Evolutionary conservation across 257 asterid genomes (phyloP).

Genomic region (Ligustrum vulgare): DNA sequence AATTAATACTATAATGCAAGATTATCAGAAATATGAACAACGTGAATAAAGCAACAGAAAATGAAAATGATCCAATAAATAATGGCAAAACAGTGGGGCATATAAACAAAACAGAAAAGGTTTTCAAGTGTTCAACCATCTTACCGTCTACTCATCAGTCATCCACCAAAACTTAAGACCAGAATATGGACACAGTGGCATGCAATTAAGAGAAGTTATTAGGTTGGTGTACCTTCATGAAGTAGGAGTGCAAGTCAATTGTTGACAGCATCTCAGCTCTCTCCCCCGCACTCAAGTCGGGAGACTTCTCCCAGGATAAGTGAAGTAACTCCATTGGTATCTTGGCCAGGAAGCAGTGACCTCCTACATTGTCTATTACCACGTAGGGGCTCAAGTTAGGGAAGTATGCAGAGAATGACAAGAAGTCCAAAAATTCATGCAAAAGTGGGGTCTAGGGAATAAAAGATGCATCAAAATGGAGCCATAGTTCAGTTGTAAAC

Average conservation of each 20-base stretch:
- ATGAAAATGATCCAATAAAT: conserved; percentile 6
- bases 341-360: conserved; percentile 79
- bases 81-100: background rate
- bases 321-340: conserved; percentile 82
- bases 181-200: background rate
- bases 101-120: background rate
- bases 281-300: conserved; percentile 73
- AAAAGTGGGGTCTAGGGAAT: background rate
- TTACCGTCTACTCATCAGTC: conserved; percentile 6
- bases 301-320: conserved; percentile 80
- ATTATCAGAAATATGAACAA: background rate
- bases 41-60: background rate
- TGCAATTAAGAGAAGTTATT: background rate
- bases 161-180: conserved; percentile 15
- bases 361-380: conserved; percentile 65
- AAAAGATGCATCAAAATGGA: background rate
- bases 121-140: conserved; percentile 4
- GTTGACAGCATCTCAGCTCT: conserved; percentile 86
- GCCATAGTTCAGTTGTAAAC: background rate
- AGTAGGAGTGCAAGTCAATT: conserved; percentile 78
- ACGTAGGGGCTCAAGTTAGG: conserved; percentile 23
- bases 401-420: conserved; percentile 12
- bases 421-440: background rate
- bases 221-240: conserved; percentile 58
- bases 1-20: background rate